Evolutionary conservation across 768 basidiomycete species (phyloP), one percentile per base, ranked within the genome.

Genomic region (Vishniacozyma victoriae): DNA sequence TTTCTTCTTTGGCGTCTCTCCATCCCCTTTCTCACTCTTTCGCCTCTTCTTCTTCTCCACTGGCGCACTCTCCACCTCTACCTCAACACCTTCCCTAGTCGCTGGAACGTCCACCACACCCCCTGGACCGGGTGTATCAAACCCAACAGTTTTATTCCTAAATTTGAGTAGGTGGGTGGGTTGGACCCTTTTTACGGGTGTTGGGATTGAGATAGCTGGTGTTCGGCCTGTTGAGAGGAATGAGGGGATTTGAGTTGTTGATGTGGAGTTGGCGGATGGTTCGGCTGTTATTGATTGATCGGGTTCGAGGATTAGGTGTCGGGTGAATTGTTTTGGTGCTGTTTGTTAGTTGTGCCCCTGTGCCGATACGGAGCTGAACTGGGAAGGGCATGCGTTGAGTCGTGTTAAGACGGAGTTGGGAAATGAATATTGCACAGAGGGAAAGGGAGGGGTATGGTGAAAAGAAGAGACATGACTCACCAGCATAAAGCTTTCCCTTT

Each of bases 121-220:
- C n/a, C n/a, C n/a, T 4, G 61, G 64, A 3, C 64, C 64, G 6
- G 55, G 54, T 4, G 62, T 62, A 29, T 50, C 41, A 19, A 57
- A 60, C 0, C 70, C 70, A 29, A 50, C 62, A 15, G 63, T 63
- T 13, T 52, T 41, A 49, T 71, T 71, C n/a, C 70, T 57, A 50
- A 66, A 69, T 46, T 71, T 71, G 20, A 71, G 33, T 6, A 65
- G 42, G 46, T 67, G 64, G 2, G 50, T 46, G 1, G 67, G 70
- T 35, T 69, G 70, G 15, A 39, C 29, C 35, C 70, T 52, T 39
- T 67, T 67, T 6, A 48, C 11, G 1, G 41, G 40, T 1, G 48
- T 45, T 3, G 44, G 27, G 45, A 27, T 46, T 7, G 26, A 15
- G 37, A 23, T 13, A 41, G 55, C 12, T 27, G 42, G 20, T 41